Conservation (phyloP, 108 stramenopile species). For the Cyclotella distinguenda region DNA sequence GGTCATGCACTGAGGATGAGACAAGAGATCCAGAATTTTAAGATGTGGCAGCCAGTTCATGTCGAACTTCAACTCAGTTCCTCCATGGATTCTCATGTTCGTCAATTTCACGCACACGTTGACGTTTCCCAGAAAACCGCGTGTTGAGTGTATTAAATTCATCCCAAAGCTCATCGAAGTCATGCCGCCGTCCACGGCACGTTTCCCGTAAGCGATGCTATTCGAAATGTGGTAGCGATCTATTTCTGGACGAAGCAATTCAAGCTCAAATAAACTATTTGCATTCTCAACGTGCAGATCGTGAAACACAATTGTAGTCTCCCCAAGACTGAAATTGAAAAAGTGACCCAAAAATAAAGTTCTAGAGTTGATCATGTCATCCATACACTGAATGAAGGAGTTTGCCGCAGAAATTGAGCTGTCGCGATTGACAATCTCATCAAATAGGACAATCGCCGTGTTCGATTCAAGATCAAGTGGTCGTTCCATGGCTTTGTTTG, state of each 20-base stretch:
- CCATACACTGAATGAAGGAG: slow-evolving; percentile 50
- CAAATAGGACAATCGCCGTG: slow-evolving; percentile 29
- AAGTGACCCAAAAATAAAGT: slow-evolving; percentile 20
- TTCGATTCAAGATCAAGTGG: slow-evolving; percentile 39
- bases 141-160: slow-evolving; percentile 24
- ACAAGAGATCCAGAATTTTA: slow-evolving; percentile 27
- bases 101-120: slow-evolving; percentile 10
- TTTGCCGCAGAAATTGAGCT: slow-evolving; percentile 42
- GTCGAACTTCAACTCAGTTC: slow-evolving; percentile 42
- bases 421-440: slow-evolving; percentile 46
- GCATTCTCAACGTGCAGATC: slow-evolving; percentile 33
- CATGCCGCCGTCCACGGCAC: neutral
- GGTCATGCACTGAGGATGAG: slow-evolving; percentile 33
- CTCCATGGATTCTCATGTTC: slow-evolving; percentile 29
- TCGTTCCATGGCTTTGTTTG: slow-evolving; percentile 17
- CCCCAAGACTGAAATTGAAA: slow-evolving; percentile 27
- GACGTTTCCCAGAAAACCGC: slow-evolving; percentile 22
- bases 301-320: slow-evolving; percentile 19
- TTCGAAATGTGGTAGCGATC: slow-evolving; percentile 47
- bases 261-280: slow-evolving; percentile 40
- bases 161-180: slow-evolving; percentile 35
- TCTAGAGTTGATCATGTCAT: slow-evolving; percentile 5
- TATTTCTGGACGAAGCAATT: slow-evolving; percentile 43
- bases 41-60: slow-evolving; percentile 45
- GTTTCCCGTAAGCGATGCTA: slow-evolving; percentile 31